Evolutionary conservation across 2,329 filamentous ascomycete genomes (phyloP).

Genomic region (Diplodia intermedia): DNA sequence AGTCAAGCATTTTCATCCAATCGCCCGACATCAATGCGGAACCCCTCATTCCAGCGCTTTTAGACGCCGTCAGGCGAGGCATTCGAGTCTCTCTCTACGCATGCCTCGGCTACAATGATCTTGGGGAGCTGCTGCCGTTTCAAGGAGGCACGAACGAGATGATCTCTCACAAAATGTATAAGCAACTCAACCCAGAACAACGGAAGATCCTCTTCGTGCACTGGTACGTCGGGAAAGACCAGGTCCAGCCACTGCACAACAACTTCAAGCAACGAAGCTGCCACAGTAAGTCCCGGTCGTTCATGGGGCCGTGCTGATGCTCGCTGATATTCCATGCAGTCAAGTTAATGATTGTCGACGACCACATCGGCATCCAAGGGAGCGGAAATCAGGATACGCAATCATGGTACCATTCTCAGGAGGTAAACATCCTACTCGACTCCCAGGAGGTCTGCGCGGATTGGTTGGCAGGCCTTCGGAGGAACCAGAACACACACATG

Average conservation of each 20-base stretch:
- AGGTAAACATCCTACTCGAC: slow-evolving; percentile 79
- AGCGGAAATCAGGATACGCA: slow-evolving; percentile 84
- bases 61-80: slow-evolving; percentile 70
- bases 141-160: slow-evolving; percentile 81
- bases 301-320: background rate
- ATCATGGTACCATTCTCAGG: slow-evolving; percentile 78
- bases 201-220: slow-evolving; percentile 64
- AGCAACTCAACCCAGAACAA: slow-evolving; percentile 57
- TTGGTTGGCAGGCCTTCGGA: slow-evolving; percentile 67
- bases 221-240: slow-evolving; percentile 78
- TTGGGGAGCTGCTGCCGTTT: slow-evolving; percentile 75
- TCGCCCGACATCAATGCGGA: slow-evolving; percentile 78
- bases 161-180: slow-evolving; percentile 66
- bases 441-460: slow-evolving; percentile 64
- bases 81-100: slow-evolving; percentile 73
- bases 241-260: slow-evolving; percentile 70
- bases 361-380: slow-evolving; percentile 71
- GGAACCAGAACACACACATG: slow-evolving; percentile 70
- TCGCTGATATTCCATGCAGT: slow-evolving; percentile 44
- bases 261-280: slow-evolving; percentile 70
- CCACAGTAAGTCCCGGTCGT: slow-evolving; percentile 55
- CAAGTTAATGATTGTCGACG: slow-evolving; percentile 78
- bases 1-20: slow-evolving; percentile 74
- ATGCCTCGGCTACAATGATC: slow-evolving; percentile 80
- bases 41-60: slow-evolving; percentile 68